Percentiles rank a stretch among this genome's conserved stretches.
Conservation (phyloP, 208 protist genomes). For the Trypanosomatidae sp. region DNA sequence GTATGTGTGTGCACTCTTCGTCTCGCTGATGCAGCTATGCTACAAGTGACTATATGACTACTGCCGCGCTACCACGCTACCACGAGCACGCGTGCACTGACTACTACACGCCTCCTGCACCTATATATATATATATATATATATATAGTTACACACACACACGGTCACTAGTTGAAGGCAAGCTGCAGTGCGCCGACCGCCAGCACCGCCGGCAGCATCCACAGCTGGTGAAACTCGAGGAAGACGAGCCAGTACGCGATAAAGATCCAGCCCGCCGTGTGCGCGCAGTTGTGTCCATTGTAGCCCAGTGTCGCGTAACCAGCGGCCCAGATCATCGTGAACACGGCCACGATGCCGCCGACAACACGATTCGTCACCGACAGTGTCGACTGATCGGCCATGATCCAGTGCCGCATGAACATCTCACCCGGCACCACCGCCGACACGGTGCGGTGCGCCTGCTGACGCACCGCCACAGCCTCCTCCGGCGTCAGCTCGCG, state of each 20-base stretch:
- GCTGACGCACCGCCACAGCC: conserved; percentile 15
- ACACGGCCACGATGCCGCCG: conserved; percentile 69
- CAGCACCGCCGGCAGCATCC: conserved; percentile 25
- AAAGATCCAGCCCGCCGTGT: conserved; percentile 67
- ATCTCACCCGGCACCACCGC: conserved; percentile 79
- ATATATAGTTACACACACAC: no score
- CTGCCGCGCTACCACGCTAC: no score
- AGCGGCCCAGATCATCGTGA: conserved; percentile 66
- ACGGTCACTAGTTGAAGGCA: conserved; percentile 36
- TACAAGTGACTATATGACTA: no score
- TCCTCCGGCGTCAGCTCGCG: conserved; percentile 40
- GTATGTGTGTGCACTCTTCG: no score
- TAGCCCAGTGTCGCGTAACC: conserved; percentile 79
- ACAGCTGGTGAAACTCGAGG: conserved; percentile 65
- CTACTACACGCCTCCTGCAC: no score
- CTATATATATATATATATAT: no score
- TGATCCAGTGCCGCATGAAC: conserved; percentile 89
- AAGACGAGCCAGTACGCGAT: conserved; percentile 76
- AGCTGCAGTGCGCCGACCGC: conserved; percentile 38
- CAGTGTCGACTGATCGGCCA: conserved; percentile 76
- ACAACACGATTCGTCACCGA: conserved; percentile 82
- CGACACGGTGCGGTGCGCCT: conserved; percentile 65
- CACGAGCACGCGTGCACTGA: no score
- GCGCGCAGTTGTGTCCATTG: conserved; percentile 71
- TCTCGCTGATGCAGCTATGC: no score